Percentiles rank a stretch among this genome's conserved stretches.
These are phyloP conservation scores for Serendipita indica DNA, from an alignment of 768 basidiomycete species.

Conservation along the genomic window DNA sequence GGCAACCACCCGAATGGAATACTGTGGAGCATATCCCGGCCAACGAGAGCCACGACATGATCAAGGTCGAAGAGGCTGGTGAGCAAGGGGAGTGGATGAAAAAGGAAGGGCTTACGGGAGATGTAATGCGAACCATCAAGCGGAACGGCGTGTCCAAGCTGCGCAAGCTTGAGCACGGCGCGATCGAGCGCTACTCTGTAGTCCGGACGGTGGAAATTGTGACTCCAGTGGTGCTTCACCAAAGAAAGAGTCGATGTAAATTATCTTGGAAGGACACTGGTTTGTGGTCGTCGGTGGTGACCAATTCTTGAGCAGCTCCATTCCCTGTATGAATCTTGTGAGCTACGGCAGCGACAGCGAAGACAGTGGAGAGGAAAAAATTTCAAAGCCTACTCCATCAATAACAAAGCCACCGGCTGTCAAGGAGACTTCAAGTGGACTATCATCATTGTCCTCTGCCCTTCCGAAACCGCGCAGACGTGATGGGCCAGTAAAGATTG, in stretches of 20 bases:
- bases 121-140: slow-evolving; percentile 47
- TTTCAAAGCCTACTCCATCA: not conserved
- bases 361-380: not conserved
- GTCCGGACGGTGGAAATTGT: slow-evolving; percentile 1
- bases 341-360: slow-evolving; percentile 19
- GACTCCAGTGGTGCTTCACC: not conserved
- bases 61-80: slow-evolving; percentile 5
- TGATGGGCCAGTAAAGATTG: slow-evolving; percentile 16
- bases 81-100: slow-evolving; percentile 3
- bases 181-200: slow-evolving; percentile 4
- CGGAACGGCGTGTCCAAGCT: slow-evolving; percentile 64
- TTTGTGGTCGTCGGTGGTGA: not conserved
- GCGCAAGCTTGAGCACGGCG: slow-evolving; percentile 25
- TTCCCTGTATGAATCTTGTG: slow-evolving; percentile 11
- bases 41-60: slow-evolving; percentile 4
- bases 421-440: not conserved
- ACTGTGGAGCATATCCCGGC: not conserved
- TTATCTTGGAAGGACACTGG: not conserved
- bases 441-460: slow-evolving; percentile 10
- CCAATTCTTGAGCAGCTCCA: not conserved
- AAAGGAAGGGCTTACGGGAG: slow-evolving; percentile 8
- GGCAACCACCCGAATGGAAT: slow-evolving; percentile 7
- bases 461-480: slow-evolving; percentile 13
- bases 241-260: slow-evolving; percentile 2
- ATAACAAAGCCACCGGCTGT: not conserved